Base-by-base conservation (phyloP, 108 stramenopile genomes). In the Nitzschia inconspicua region DNA sequence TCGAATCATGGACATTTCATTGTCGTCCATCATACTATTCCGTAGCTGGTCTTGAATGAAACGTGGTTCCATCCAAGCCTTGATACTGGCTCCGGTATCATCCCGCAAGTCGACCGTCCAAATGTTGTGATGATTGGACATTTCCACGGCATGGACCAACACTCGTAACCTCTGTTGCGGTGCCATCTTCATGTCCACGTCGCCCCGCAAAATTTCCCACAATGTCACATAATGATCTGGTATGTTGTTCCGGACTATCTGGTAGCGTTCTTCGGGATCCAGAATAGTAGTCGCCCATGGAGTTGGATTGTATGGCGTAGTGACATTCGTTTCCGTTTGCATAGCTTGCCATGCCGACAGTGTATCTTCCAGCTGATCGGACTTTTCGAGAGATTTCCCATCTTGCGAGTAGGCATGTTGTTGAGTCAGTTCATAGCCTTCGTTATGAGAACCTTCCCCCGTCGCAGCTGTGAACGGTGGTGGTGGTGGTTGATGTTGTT, bases 51-150 rank as follows among this genome's bases (percentile, higher is more conserved):
- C 25, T 44, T 63, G 56, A 18, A 70, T 68, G 13, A 68, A 66
- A 2, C 10, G 18, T 0, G 78, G 78, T 41, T 70, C 68, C 19
- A 79, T 54, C 78, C 78, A 79, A 9, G 78, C 78, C 26, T 44
- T 37, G 10, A 79, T 58, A 23, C 60, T 46, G 10, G 48, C 53
- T 30, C 78, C 72, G 10, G 65, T 64, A 44, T 79, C 78, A 66
- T 79, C 78, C 37, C 63, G 41, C 25, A 79, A 55, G 55, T 66
- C 60, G 13, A 70, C 73, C 4, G 78, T 79, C 68, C 68, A 73
- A 59, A 73, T 52, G 14, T 37, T 57, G 30, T 60, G 47, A 29
- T 55, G 57, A 40, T 70, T 60, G 5, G 52, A 31, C 24, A 39
- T 37, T 18, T 69, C 57, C 20, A 73, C 51, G 10, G 32, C 26